Conservation (phyloP, 2,329 filamentous ascomycete genomes). For the Cyphellophora europaea region DNA sequence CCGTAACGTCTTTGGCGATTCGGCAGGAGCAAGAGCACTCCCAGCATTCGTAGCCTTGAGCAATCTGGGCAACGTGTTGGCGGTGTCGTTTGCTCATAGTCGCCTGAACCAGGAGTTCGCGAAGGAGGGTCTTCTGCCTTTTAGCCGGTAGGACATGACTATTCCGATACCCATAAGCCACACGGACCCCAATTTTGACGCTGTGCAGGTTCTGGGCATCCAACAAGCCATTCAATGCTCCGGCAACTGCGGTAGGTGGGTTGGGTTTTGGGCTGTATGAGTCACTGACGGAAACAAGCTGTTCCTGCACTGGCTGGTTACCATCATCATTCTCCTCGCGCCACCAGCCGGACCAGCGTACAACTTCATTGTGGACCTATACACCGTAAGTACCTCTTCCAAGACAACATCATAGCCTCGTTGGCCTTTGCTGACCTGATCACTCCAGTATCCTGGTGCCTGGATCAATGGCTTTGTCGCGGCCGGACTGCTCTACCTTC, state of each 20-base stretch:
- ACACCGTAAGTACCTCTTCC: too few species aligned
- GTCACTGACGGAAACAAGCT: too few species aligned
- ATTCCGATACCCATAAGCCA: too few species aligned
- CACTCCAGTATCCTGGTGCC: conserved; percentile 24
- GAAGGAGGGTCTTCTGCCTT: conserved; percentile 59
- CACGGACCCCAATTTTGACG: too few species aligned
- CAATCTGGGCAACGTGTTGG: conserved; percentile 48
- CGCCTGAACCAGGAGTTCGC: conserved; percentile 54
- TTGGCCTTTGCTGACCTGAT: too few species aligned
- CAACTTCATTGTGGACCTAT: conserved; percentile 44
- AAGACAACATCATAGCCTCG: too few species aligned
- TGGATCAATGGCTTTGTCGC: conserved; percentile 27
- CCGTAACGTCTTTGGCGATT: conserved; percentile 41
- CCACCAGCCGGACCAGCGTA: conserved; percentile 60
- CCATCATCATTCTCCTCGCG: conserved; percentile 54
- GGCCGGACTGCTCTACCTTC: conserved; percentile 43
- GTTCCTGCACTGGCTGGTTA: conserved; percentile 57
- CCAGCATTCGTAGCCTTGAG: conserved; percentile 41
- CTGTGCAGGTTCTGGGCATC: conserved; percentile 61
- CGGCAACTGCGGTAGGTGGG: too few species aligned
- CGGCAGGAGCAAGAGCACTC: conserved; percentile 32
- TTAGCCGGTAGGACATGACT: too few species aligned
- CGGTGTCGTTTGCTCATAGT: conserved; percentile 46
- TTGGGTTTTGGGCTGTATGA: too few species aligned
- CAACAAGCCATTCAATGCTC: conserved; percentile 56